Conservation (phyloP, 768 basidiomycete species). For the Mycena haematopus region DNA sequence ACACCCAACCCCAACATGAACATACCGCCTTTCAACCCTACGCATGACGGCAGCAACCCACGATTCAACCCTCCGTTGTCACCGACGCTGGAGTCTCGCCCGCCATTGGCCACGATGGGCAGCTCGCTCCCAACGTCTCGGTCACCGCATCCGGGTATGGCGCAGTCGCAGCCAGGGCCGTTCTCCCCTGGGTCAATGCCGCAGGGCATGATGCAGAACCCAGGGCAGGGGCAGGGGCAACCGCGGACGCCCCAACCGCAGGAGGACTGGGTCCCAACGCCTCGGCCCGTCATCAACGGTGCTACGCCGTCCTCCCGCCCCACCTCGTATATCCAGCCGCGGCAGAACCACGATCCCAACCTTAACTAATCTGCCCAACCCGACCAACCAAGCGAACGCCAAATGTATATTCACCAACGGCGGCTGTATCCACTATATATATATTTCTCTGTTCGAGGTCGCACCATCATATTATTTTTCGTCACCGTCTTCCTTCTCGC, state of each 20-base stretch:
- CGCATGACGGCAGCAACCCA: conserved; percentile 48
- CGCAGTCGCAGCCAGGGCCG: conserved; percentile 41
- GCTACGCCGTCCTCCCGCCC: conserved; percentile 51
- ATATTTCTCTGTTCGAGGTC: conserved; percentile 30
- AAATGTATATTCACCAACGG: conserved; percentile 53
- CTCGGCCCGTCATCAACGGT: conserved; percentile 45
- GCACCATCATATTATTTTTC: conserved; percentile 30
- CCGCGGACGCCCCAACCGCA: conserved; percentile 46
- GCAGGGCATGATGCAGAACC: conserved; percentile 54
- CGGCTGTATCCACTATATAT: conserved; percentile 42
- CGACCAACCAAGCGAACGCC: conserved; percentile 39
- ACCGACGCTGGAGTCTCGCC: conserved; percentile 50
- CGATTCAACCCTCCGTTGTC: conserved; percentile 46
- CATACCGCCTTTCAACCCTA: conserved; percentile 41
- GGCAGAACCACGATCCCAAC: conserved; percentile 50
- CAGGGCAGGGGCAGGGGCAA: conserved; percentile 44
- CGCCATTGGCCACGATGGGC: conserved; percentile 30
- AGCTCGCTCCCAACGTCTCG: conserved; percentile 47
- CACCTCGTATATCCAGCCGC: conserved; percentile 54
- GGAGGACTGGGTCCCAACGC: conserved; percentile 56
- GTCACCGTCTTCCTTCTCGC: conserved; percentile 30
- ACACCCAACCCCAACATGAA: conserved; percentile 42
- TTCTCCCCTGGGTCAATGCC: conserved; percentile 52
- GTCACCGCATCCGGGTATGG: conserved; percentile 21
- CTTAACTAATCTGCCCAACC: conserved; percentile 40